Base-by-base conservation (phyloP, 805 yeast genomes). In the Scheffersomyces coipomensis region DNA sequence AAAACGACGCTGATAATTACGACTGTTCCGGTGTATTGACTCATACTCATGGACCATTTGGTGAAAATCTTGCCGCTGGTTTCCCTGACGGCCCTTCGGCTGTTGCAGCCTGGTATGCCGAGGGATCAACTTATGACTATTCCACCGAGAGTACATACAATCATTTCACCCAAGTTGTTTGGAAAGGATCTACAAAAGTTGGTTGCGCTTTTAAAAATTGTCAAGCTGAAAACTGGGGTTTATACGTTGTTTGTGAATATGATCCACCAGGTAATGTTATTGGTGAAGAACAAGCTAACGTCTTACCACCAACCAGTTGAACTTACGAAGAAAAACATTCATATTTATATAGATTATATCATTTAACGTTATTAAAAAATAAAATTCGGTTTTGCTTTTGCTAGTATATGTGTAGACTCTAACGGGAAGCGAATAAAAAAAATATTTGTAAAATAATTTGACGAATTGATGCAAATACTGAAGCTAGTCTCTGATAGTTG, bases 151-250 rank as follows among this genome's bases (percentile, higher is more conserved):
- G 55, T 42, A 47, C 51, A 10, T 62, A 55, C 43, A 53, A 61
- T 43, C 96, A 88, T 62, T 88, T 85, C 64, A 85, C 95, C 16
- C 93, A 85, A 59, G 66, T 87, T 33, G 78, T 87, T 23, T 87
- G 96, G 96, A 74, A 71, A 47, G 58, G 66, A 19, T 67, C 87
- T 22, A 69, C 79, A 8, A 58, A 69, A 46, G 40, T 87, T 12
- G 96, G 95, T 15, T 87, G 96, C 66, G 93, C 84, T 38, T 66
- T 70, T 60, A 81, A 78, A 55, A 58, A 72, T 47, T 85, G 96
- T 66, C 66, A 60, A n/a, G 46, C 64, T 17, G 45, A 52, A 19
- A 52, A 53, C 31, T 64, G 68, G 68, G 63, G 62, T 10, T 36
- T 43, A 32, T 64, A 64, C 48, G 47, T 64, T 15, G 48, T 64